These are phyloP conservation scores for Nepenthes mirabilis DNA, from an alignment of 148 eudicot species.

Conservation along the genomic window DNA sequence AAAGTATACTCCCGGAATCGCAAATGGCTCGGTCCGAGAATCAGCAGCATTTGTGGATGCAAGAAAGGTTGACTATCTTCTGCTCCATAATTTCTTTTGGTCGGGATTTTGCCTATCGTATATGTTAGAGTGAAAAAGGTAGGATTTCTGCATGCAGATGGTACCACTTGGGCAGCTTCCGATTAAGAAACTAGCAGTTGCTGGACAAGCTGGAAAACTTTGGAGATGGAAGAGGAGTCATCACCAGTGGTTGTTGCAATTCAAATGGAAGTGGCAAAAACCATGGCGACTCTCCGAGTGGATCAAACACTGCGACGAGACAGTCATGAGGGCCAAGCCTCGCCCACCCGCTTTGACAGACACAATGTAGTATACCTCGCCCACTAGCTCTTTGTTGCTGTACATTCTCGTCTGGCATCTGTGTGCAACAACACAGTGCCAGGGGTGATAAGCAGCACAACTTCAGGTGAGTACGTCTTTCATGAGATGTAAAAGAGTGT, in stretches of 20 bases:
- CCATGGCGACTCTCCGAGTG: conserved; percentile 97
- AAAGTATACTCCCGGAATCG: conserved; percentile 89
- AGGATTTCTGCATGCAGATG: conserved; percentile 41
- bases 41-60: conserved; percentile 73
- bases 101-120: not conserved
- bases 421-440: conserved; percentile 19
- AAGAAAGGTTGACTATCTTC: conserved; percentile 46
- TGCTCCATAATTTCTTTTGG: not conserved
- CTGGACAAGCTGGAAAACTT: conserved; percentile 78
- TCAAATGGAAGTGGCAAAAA: conserved; percentile 99
- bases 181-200: conserved; percentile 75
- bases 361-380: conserved; percentile 20
- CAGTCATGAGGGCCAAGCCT: conserved; percentile 67
- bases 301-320: conserved; percentile 96
- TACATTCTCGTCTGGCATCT: conserved; percentile 24
- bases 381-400: conserved; percentile 18
- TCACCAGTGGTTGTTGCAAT: conserved; percentile 94
- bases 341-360: conserved; percentile 70
- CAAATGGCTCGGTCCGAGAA: conserved; percentile 59
- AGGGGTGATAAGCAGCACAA: not conserved
- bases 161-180: conserved; percentile 77
- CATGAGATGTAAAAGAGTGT: too few relatives aligned
- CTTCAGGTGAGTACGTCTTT: not conserved
- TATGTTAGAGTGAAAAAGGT: not conserved
- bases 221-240: conserved; percentile 99